Percentiles rank a stretch among this genome's conserved stretches.
phyloP scores from a whole-genome alignment of 768 basidiomycete species.

The Kwoniella dejecticola region DNA sequence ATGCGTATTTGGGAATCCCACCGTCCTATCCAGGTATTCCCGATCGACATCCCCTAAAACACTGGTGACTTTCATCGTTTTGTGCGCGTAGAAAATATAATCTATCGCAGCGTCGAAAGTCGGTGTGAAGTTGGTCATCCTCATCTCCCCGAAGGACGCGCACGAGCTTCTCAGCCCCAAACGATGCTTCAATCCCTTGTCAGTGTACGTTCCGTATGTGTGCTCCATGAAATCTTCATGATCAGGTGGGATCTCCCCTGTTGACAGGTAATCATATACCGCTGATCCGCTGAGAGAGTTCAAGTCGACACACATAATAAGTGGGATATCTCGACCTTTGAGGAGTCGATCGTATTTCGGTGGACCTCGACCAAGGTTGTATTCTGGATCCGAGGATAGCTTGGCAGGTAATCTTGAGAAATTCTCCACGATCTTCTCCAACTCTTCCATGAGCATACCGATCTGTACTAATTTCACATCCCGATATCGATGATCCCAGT shows the following conservation, averaged over 20 bases:
- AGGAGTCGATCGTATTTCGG: conserved; percentile 41
- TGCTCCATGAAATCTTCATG: conserved; percentile 93
- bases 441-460: conserved; percentile 87
- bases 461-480: conserved; percentile 98
- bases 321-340: conserved; percentile 79
- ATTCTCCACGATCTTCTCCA: conserved; percentile 81
- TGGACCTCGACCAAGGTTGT: conserved; percentile 39
- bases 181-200: conserved; percentile 71
- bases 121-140: conserved; percentile 87
- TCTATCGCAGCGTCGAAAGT: conserved; percentile 84
- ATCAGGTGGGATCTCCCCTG: conserved; percentile 65
- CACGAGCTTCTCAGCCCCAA: conserved; percentile 85
- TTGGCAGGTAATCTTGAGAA: conserved; percentile 81
- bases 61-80: conserved; percentile 72
- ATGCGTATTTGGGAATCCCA: conserved; percentile 95
- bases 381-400: conserved; percentile 33
- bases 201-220: conserved; percentile 88
- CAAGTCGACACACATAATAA: conserved; percentile 91
- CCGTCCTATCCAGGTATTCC: conserved; percentile 79
- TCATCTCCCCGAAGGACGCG: conserved; percentile 62
- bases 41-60: conserved; percentile 87
- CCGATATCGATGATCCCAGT: conserved; percentile 87
- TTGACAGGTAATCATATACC: conserved; percentile 85
- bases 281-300: conserved; percentile 86
- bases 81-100: conserved; percentile 86